Evolutionary conservation across 2,329 filamentous ascomycete species (phyloP).

Genomic region (Aspergillus fumigatiaffinis): DNA sequence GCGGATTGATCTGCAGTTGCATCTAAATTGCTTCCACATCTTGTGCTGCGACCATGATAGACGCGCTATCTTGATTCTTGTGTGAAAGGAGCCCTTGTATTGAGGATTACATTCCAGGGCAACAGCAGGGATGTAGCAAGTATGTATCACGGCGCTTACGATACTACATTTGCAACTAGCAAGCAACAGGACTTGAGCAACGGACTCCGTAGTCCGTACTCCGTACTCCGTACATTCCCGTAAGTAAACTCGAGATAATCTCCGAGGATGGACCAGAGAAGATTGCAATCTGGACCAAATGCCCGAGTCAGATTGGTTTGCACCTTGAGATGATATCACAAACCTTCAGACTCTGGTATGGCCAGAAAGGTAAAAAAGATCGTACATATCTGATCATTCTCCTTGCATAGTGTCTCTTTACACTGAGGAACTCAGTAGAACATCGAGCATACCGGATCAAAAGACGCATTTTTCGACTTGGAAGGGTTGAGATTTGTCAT

Average conservation of each 20-base stretch:
- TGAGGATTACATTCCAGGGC: not conserved
- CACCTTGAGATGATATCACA: not conserved
- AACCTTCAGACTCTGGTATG: not conserved
- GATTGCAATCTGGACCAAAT: not conserved
- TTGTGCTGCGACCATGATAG: not conserved
- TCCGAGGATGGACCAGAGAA: not conserved
- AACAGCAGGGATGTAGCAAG: not conserved
- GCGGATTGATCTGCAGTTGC: not conserved
- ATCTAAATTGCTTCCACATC: not conserved
- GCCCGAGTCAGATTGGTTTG: not conserved
- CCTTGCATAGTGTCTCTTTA: slow-evolving; percentile 5
- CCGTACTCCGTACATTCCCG: not conserved
- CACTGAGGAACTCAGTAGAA: slow-evolving; percentile 8
- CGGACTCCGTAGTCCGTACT: not conserved
- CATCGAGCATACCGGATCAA: not conserved
- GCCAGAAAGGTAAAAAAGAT: not conserved
- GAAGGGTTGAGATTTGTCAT: slow-evolving; percentile 19
- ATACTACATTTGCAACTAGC: not conserved
- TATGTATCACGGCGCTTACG: not conserved
- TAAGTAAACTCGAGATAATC: not conserved
- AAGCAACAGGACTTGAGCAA: not conserved
- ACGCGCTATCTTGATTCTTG: not conserved
- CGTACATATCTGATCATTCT: not conserved
- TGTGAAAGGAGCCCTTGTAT: not conserved
- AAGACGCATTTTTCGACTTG: slow-evolving; percentile 2